Evolutionary conservation across 495 filamentous ascomycete genomes (phyloP).

Genomic region (Mytilinidion resinicola): DNA sequence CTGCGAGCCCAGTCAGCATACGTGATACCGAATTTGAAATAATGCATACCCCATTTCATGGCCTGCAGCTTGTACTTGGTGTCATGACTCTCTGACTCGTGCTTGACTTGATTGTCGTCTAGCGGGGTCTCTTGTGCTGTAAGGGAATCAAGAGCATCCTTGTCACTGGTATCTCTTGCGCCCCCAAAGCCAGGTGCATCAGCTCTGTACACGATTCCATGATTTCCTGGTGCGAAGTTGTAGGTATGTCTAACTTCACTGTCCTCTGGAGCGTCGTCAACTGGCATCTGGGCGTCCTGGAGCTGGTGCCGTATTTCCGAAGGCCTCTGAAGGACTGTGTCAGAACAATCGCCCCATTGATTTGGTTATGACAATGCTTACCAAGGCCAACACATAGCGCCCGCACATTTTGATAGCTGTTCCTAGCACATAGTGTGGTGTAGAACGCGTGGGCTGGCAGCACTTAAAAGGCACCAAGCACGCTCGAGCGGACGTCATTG

Average conservation of each 20-base stretch:
- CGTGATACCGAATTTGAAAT: background rate
- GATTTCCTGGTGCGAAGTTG: slow-evolving; percentile 86
- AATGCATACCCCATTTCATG: slow-evolving; percentile 74
- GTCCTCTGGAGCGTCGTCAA: slow-evolving; percentile 71
- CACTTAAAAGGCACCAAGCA: slow-evolving; percentile 12
- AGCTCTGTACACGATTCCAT: slow-evolving; percentile 82
- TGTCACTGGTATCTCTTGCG: slow-evolving; percentile 16
- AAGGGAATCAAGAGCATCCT: slow-evolving; percentile 11
- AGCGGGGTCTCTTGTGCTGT: slow-evolving; percentile 32
- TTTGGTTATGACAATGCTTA: slow-evolving; percentile 38
- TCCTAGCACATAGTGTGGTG: slow-evolving; percentile 14
- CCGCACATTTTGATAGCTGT: slow-evolving; percentile 62
- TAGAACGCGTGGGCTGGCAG: background rate
- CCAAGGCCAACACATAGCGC: slow-evolving; percentile 73
- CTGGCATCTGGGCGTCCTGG: slow-evolving; percentile 65
- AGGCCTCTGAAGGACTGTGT: slow-evolving; percentile 40
- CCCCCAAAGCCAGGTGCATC: slow-evolving; percentile 53
- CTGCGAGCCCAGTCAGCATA: slow-evolving; percentile 19
- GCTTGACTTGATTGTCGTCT: background rate
- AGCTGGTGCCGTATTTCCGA: slow-evolving; percentile 64
- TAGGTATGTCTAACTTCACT: slow-evolving; percentile 70
- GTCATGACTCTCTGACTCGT: slow-evolving; percentile 5
- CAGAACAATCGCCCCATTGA: slow-evolving; percentile 34
- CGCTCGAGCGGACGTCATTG: slow-evolving; percentile 9
- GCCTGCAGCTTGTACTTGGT: slow-evolving; percentile 69